Evolutionary conservation across 1,284 basidiomycete species (phyloP), one percentile per base, ranked within the genome.

Genomic region (Porphyrellus sp.): DNA sequence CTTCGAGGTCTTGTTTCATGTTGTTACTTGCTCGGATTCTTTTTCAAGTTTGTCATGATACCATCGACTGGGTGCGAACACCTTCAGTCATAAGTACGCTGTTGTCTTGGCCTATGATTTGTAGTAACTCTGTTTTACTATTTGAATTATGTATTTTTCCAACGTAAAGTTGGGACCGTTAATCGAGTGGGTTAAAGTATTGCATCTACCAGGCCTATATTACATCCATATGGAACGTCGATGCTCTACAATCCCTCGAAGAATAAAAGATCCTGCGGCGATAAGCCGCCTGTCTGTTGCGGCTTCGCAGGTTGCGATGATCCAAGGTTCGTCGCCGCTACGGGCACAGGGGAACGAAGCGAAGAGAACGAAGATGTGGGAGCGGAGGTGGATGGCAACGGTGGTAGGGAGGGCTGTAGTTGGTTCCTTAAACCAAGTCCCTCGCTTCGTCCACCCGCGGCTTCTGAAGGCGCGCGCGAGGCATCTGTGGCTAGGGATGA

Each of bases 251-350:
- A 59, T 20, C 84, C 81, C 67, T 88, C 86, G 60, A 88, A 88
- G 61, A 88, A 88, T n/a, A 81, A 85, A 52, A 87, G 64, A 72
- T 87, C 86, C 66, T 86, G 83, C 8, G 85, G 84, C 5, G 82
- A 83, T 43, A 87, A 65, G 7, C 81, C 81, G 8, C 81, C 75
- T 4, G 68, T 71, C 39, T 71, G 69, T 41, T 65, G 66, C 33
- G 61, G 59, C 15, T 65, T 57, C 8, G 44, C n/a, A n/a, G 56
- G 30, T 52, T 62, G 53, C 28, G 53, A 47, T 48, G 60, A 48
- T 35, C 54, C 30, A 1, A 48, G 2, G 18, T 37, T 49, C 13
- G 37, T 25, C 12, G 20, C 12, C 13, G 51, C 23, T 15, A 41
- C 25, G 43, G 49, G 42, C 13, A 16, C 13, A 2, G 51, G 13